Base-by-base conservation (phyloP, 768 basidiomycete genomes). In the Tricholoma hemisulphureum region DNA sequence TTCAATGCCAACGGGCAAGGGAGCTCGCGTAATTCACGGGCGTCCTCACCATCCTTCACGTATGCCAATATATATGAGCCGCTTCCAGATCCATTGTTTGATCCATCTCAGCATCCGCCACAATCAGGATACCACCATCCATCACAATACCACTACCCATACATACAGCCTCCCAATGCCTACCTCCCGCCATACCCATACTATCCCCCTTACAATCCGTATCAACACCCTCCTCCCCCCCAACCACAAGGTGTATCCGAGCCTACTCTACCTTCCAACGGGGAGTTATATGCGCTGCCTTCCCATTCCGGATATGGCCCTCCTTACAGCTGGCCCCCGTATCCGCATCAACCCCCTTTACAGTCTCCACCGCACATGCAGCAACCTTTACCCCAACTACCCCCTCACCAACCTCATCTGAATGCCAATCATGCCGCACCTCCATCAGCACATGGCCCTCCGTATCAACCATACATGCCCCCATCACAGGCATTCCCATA, bases 1-100 rank as follows among this genome's bases (percentile, higher is more conserved):
- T 85, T 81, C 68, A 77, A 77, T 46, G 72, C 71, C 43, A 82
- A 78, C 65, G 81, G 82, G 3, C 81, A 84, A 16, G 78, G 75
- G 35, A 87, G 86, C 66, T 86, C 88, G 16, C 86, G 87, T 51
- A 84, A 82, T 62, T 91, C 89, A 23, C 77, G 89, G 62, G 86
- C 90, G 2, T 77, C 88, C 13, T 91, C 90, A 8, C 88, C 91
- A 2, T 83, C 88, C 26, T 88, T 91, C 73, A 85, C 81, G 56
- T 93, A 85, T 69, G 80, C 90, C 16, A 81, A 84, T 1, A 71
- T 91, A 35, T 91, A 92, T 63, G 91, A 92, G 60, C 84, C 86
- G 41, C 68, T 76, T 26, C 71, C 71, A 46, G 71, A 67, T 61
- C 75, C 76, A 55, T 69, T 74, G 58, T 84, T 84, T 63, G 83